phyloP scores from a whole-genome alignment of 1,284 basidiomycete genomes.

The Sporisorium sorghi region DNA sequence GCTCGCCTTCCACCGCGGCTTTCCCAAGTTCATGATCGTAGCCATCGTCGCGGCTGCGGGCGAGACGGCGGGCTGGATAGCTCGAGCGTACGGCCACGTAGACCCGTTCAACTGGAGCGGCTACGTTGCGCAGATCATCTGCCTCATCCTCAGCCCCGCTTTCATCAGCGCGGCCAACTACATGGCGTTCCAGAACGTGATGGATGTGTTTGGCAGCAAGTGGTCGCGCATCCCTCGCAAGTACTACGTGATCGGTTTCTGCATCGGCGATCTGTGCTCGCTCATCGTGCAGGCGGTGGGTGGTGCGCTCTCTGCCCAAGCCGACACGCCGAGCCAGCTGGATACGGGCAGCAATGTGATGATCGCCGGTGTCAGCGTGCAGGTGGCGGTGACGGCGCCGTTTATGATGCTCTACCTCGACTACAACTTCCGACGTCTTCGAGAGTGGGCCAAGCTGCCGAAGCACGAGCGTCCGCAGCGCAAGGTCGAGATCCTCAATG shows the following conservation, averaged over 20 bases:
- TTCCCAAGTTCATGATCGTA: constrained; percentile 40
- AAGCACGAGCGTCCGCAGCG: constrained; percentile 18
- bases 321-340: constrained; percentile 14
- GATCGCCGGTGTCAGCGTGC: constrained; percentile 48
- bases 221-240: constrained; percentile 49
- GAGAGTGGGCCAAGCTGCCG: constrained; percentile 30
- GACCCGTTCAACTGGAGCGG: constrained; percentile 43
- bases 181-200: constrained; percentile 40
- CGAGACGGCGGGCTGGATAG: constrained; percentile 47
- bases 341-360: constrained; percentile 34
- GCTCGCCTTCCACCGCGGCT: constrained; percentile 26
- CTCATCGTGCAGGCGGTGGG: constrained; percentile 47
- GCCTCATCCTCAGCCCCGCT: constrained; percentile 49
- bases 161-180: constrained; percentile 55
- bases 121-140: constrained; percentile 51
- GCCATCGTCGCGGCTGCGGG: constrained; percentile 35
- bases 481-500: constrained; percentile 34
- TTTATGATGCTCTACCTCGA: constrained; percentile 44
- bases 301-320: constrained; percentile 39
- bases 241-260: constrained; percentile 45
- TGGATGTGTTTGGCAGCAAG: constrained; percentile 47
- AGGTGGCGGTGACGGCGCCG: constrained; percentile 45
- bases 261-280: constrained; percentile 41
- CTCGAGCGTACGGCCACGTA: constrained; percentile 23
- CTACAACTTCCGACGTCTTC: constrained; percentile 44